Conservation (phyloP, 441 rosid species). For the Melastoma candidum region DNA sequence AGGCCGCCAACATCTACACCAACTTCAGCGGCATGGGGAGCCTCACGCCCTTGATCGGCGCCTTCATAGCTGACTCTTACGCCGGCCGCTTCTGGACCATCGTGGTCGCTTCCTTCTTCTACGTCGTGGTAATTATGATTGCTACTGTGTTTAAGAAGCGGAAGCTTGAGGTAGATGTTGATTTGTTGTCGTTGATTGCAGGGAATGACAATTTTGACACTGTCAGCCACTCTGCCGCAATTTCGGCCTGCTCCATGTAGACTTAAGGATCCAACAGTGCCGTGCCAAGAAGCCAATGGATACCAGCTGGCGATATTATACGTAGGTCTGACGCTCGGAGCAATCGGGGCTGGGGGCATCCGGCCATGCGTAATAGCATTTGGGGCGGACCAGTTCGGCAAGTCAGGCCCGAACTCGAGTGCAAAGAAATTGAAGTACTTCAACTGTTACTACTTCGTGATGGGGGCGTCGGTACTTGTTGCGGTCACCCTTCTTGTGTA, state of each 20-base stretch:
- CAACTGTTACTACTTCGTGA: conserved; percentile 86
- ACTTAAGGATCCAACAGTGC: conserved; percentile 20
- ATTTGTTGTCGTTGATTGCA: conserved; percentile 6
- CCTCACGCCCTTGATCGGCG: conserved; percentile 86
- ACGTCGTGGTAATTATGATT: conserved; percentile 41
- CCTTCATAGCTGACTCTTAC: conserved; percentile 66
- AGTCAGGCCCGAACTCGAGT: conserved; percentile 64
- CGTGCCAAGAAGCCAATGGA: conserved; percentile 53
- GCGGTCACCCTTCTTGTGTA: conserved; percentile 81
- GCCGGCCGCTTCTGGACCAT: conserved; percentile 90
- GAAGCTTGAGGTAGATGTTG: no score
- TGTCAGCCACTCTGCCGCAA: conserved; percentile 54
- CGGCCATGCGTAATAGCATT: conserved; percentile 94
- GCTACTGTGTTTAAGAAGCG: no score
- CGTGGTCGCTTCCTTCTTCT: conserved; percentile 55
- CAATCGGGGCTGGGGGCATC: conserved; percentile 93
- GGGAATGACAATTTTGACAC: conserved; percentile 68
- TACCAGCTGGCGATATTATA: conserved; percentile 60
- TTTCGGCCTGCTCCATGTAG: conserved; percentile 68
- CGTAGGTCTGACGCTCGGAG: conserved; percentile 51
- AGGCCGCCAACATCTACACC: conserved; percentile 89
- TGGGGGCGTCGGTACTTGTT: conserved; percentile 65
- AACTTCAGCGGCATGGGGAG: conserved; percentile 80
- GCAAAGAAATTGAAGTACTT: conserved; percentile 78
- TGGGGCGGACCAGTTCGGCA: conserved; percentile 95